phyloP scores from a whole-genome alignment of 306 rosid genomes.

The Datisca glomerata region DNA sequence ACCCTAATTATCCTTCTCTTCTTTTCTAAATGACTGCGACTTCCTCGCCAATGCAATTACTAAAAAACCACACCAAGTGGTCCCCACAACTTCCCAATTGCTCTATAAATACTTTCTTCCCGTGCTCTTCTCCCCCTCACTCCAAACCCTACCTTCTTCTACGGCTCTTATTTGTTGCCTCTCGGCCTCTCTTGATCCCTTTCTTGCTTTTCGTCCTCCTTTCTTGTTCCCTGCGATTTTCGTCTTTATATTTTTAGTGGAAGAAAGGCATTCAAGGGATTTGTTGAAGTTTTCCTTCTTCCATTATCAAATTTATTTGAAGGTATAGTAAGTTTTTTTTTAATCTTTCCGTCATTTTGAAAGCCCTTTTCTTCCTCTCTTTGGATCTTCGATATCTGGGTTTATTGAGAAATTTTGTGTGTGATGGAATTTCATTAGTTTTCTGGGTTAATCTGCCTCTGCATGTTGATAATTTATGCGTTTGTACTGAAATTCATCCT shows the following conservation, averaged over 20 bases:
- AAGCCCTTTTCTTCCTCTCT: neutral
- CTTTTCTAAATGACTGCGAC: neutral
- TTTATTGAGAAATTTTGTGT: no score
- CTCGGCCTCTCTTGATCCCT: no score
- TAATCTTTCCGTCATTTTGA: no score
- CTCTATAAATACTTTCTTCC: neutral
- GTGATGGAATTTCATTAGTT: no score
- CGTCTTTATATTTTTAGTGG: no score
- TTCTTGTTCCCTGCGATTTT: no score
- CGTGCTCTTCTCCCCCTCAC: neutral
- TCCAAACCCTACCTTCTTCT: neutral
- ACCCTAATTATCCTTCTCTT: neutral
- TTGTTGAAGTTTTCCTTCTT: neutral
- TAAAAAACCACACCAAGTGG: no score
- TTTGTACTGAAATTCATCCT: no score
- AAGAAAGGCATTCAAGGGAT: neutral
- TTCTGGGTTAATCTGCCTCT: neutral
- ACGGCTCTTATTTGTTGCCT: neutral
- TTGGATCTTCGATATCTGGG: neutral
- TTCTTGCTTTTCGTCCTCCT: neutral
- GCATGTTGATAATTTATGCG: no score
- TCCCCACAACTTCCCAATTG: neutral
- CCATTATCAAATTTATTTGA: no score
- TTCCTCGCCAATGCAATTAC: no score
- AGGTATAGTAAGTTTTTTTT: neutral